These are phyloP conservation scores for Clonostachys solani DNA, from an alignment of 2,329 filamentous ascomycete genomes.

Conservation along the genomic window DNA sequence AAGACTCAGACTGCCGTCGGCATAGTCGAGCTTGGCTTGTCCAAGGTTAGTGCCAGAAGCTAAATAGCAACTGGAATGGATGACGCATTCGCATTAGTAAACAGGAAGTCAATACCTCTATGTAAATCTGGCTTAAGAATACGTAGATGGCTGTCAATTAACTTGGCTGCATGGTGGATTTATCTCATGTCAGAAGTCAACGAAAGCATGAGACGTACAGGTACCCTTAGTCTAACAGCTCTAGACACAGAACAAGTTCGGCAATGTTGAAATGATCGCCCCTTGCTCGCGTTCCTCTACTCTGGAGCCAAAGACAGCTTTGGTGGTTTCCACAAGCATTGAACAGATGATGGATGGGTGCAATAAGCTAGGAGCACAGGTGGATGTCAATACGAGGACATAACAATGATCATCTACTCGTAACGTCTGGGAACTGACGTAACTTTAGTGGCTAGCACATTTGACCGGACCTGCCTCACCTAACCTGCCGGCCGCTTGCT, in stretches of 20 bases:
- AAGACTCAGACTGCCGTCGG: constrained; percentile 19
- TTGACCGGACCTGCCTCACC: background rate
- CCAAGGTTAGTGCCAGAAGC: background rate
- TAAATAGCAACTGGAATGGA: background rate
- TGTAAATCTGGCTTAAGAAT: background rate
- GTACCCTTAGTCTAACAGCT: constrained; percentile 21
- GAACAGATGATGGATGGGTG: background rate
- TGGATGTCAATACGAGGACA: background rate
- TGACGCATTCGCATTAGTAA: background rate
- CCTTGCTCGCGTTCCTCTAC: background rate
- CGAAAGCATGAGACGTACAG: constrained; percentile 20
- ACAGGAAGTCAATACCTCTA: background rate
- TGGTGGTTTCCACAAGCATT: background rate
- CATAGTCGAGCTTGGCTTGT: constrained; percentile 19
- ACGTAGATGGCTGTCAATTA: no score
- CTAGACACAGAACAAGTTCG: background rate
- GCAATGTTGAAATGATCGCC: background rate
- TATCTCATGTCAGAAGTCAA: constrained; percentile 25
- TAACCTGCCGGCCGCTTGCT: no score
- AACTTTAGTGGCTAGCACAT: background rate
- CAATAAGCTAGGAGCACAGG: background rate
- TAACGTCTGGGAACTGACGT: background rate
- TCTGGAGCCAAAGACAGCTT: background rate
- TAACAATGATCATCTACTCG: background rate
- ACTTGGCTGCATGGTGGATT: constrained; percentile 20